These are phyloP conservation scores for Solanum microdontum DNA, from an alignment of 257 asterid genomes.

Conservation along the genomic window DNA sequence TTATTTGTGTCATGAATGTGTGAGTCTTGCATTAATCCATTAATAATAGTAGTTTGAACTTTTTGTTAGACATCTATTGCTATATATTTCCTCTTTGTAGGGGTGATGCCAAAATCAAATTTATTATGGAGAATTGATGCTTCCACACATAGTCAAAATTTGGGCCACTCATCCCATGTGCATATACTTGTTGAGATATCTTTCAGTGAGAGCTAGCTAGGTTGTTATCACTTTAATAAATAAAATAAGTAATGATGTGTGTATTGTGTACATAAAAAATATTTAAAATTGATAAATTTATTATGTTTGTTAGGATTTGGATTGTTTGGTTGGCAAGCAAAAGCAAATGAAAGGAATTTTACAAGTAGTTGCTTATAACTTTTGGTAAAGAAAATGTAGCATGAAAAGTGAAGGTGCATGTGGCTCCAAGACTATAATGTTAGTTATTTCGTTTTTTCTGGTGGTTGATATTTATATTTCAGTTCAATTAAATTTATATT, in stretches of 20 bases:
- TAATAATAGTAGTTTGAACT: background rate
- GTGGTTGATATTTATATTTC: background rate
- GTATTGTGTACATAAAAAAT: background rate
- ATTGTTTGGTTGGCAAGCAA: background rate
- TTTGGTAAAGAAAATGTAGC: background rate
- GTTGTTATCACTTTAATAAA: constrained; percentile 15
- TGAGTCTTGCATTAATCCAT: background rate
- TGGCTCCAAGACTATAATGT: background rate
- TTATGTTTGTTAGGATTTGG: background rate
- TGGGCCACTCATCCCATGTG: constrained; percentile 29
- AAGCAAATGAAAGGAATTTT: background rate
- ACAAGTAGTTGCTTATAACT: background rate
- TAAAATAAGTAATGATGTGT: constrained; percentile 1
- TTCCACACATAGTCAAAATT: background rate
- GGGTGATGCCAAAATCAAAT: background rate
- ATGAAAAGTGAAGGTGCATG: background rate
- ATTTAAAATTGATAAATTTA: background rate
- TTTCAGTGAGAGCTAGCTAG: background rate
- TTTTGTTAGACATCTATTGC: background rate
- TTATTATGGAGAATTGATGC: background rate
- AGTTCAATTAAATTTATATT: background rate
- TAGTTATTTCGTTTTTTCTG: background rate
- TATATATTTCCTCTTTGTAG: background rate
- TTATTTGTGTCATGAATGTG: background rate
- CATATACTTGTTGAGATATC: constrained; percentile 13